A percentile compares a stretch with the other conserved stretches of the same genome.
phyloP scores from a whole-genome alignment of 2,329 filamentous ascomycete species.

The Colletotrichum lentis region DNA sequence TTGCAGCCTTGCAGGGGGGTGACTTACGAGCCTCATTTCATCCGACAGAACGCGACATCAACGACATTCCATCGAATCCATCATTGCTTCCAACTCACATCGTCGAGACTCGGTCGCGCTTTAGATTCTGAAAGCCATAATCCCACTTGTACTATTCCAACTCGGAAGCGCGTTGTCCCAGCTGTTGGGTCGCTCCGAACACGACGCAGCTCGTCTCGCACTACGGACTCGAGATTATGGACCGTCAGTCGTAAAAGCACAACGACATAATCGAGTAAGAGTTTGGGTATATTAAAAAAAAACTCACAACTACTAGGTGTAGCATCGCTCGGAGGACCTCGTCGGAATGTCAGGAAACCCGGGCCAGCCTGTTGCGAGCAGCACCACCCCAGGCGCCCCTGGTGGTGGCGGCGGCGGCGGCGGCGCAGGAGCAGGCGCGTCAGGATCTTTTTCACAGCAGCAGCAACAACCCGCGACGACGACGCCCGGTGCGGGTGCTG shows the following conservation, averaged over 20 bases:
- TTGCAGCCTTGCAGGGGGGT: conserved; percentile 33
- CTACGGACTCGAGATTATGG: conserved; percentile 5
- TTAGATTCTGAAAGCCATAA: too few species aligned
- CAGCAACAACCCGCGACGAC: conserved; percentile 23
- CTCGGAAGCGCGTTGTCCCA: neutral
- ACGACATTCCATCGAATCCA: conserved; percentile 23
- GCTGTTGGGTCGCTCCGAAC: neutral
- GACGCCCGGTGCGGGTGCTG: conserved; percentile 38
- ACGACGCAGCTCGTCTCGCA: neutral
- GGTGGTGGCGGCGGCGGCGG: neutral
- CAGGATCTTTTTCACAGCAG: conserved; percentile 29
- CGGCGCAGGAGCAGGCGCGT: conserved; percentile 16
- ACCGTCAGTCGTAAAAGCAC: conserved; percentile 2
- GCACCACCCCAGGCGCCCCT: conserved; percentile 22
- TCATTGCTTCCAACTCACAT: neutral
- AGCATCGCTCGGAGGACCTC: neutral
- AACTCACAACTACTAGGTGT: too few species aligned
- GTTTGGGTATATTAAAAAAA: neutral
- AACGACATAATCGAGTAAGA: neutral
- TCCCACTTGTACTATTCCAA: neutral
- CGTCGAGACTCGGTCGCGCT: neutral
- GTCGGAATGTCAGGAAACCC: conserved; percentile 28
- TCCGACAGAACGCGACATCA: conserved; percentile 27
- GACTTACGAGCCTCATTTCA: conserved; percentile 23
- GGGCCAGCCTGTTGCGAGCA: conserved; percentile 24